Conservation (phyloP, 441 rosid genomes). For the Flueggea neowawraea region DNA sequence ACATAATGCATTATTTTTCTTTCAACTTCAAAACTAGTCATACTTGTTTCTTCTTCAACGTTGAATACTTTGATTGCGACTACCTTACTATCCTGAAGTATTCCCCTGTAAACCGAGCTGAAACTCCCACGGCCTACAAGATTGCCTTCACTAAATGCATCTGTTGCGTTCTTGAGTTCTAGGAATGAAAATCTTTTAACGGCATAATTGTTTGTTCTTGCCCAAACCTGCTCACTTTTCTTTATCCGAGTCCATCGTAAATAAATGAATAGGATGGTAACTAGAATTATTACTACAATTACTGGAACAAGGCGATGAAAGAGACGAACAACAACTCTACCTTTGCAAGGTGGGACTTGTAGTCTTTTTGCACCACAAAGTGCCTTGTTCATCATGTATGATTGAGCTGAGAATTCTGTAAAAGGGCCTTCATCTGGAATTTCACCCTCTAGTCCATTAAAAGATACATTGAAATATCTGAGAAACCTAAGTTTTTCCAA, state of each 20-base stretch:
- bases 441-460: constrained; percentile 12
- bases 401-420: constrained; percentile 3
- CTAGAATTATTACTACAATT: background rate
- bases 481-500: background rate
- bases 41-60: background rate
- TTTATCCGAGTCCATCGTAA: background rate
- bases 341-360: constrained; percentile 9
- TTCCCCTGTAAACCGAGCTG: constrained; percentile 9
- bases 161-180: constrained; percentile 9
- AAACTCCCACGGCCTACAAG: constrained; percentile 11
- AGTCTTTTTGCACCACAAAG: constrained; percentile 11
- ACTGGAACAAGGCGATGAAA: background rate
- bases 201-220: background rate
- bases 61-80: constrained; percentile 16
- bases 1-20: background rate
- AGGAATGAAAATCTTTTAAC: constrained; percentile 2
- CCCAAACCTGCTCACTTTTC: no score
- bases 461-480: constrained; percentile 9
- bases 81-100: background rate
- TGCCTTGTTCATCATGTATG: constrained; percentile 8
- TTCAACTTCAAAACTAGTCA: constrained; percentile 5
- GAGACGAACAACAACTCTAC: background rate
- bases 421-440: constrained; percentile 14
- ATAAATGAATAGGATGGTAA: background rate
- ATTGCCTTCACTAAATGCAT: constrained; percentile 5